These are phyloP conservation scores for Adansonia grandidieri DNA, from an alignment of 441 rosid genomes.

Conservation along the genomic window DNA sequence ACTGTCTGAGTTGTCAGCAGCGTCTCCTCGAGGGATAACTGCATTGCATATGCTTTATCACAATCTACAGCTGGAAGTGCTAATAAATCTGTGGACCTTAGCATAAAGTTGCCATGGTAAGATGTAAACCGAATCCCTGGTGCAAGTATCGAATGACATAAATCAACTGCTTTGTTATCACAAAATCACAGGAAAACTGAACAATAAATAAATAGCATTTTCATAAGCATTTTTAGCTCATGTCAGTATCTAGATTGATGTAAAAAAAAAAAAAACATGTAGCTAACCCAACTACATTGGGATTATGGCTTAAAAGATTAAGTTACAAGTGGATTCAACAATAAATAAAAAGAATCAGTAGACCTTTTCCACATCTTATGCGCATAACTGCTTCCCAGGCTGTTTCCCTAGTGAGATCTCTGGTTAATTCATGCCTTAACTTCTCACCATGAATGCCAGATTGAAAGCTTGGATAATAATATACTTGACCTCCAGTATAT, in stretches of 20 bases:
- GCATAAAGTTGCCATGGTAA: slow-evolving; percentile 99
- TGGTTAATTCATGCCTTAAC: slow-evolving; percentile 83
- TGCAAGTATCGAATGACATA: slow-evolving; percentile 33
- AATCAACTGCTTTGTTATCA: slow-evolving; percentile 32
- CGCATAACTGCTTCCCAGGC: slow-evolving; percentile 99
- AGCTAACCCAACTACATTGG: background rate
- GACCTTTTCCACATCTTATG: slow-evolving; percentile 99
- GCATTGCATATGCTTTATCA: slow-evolving; percentile 99
- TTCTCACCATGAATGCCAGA: slow-evolving; percentile 74
- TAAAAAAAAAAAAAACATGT: too few relatives aligned
- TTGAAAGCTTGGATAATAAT: slow-evolving; percentile 88
- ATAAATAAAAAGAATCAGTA: slow-evolving; percentile 20
- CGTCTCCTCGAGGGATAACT: slow-evolving; percentile 91
- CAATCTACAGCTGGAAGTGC: slow-evolving; percentile 99
- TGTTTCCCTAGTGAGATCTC: slow-evolving; percentile 99
- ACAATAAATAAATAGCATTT: background rate
- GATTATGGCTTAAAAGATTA: background rate
- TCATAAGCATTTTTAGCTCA: background rate
- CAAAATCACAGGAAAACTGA: background rate
- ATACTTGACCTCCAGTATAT: slow-evolving; percentile 98
- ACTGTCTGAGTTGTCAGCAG: slow-evolving; percentile 83
- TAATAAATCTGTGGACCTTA: slow-evolving; percentile 90
- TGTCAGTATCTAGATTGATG: background rate
- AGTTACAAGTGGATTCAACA: background rate
- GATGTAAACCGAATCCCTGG: slow-evolving; percentile 91